Evolutionary conservation across 345 rosid genomes (phyloP).

Genomic region (Abelmoschus esculentus): DNA sequence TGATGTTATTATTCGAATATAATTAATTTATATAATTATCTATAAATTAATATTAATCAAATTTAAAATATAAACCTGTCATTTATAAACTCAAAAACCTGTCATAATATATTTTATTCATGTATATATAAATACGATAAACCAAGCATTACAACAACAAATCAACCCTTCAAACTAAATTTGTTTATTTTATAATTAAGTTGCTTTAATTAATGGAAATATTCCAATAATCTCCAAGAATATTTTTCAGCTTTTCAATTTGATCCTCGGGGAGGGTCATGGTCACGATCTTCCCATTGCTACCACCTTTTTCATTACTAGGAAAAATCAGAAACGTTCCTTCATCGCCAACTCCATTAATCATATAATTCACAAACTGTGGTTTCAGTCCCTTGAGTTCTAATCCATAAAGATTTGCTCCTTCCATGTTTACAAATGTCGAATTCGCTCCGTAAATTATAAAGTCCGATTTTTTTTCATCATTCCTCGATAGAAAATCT

Average conservation of each 20-base stretch:
- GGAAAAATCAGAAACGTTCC: slow-evolving; percentile 48
- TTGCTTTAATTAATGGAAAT: background rate
- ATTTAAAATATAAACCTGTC: too few relatives aligned
- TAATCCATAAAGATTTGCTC: slow-evolving; percentile 32
- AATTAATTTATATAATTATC: too few relatives aligned
- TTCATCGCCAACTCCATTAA: slow-evolving; percentile 53
- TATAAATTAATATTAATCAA: too few relatives aligned
- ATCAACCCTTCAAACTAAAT: background rate
- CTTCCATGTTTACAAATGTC: slow-evolving; percentile 61
- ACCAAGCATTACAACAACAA: background rate
- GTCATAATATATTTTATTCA: too few relatives aligned
- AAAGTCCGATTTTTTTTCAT: slow-evolving; percentile 24
- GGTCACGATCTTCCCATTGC: slow-evolving; percentile 28
- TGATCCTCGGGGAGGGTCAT: slow-evolving; percentile 37
- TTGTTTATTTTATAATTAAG: background rate
- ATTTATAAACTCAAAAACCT: too few relatives aligned
- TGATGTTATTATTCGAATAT: too few relatives aligned
- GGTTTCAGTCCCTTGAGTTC: slow-evolving; percentile 46
- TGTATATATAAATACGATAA: background rate
- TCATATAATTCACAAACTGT: slow-evolving; percentile 32
- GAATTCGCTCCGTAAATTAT: slow-evolving; percentile 49
- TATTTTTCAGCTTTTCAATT: background rate
- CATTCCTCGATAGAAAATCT: slow-evolving; percentile 15
- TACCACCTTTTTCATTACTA: slow-evolving; percentile 15
- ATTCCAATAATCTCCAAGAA: slow-evolving; percentile 23